Evolutionary conservation across 1,284 basidiomycete species (phyloP), one percentile per base, ranked within the genome.

Genomic region (Waitea zeae): DNA sequence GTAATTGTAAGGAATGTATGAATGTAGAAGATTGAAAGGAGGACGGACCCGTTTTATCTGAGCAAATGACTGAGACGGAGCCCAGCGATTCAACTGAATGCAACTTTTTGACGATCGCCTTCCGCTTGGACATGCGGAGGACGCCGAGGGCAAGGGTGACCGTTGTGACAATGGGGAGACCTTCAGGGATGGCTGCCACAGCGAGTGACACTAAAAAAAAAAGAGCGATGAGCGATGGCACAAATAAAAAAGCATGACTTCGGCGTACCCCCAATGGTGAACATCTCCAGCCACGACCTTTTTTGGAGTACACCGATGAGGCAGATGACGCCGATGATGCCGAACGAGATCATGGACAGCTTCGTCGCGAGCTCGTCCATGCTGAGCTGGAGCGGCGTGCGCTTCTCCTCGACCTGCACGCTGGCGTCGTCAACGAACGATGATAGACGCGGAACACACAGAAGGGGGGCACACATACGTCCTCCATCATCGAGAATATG

Each of bases 401-500:
- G 74, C 49, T 81, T 81, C 55, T 96, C 92, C 42, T 90, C 83
- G 29, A 95, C 81, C 77, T 84, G 40, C 13, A 20, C 31, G 12
- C 17, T 3, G n/a, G 5, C 31, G 17, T 7, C 15, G 15, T 9
- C 30, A 27, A 1, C 4, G 35, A 41, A 20, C 38, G 41, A 35
- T n/a, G n/a, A n/a, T n/a, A n/a, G n/a, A n/a, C n/a, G n/a, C 22
- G 22, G 7, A n/a, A 7, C 22, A n/a, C 22, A n/a, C n/a, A n/a
- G 7, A n/a, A 7, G 7, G 22, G 2, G 31, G 9, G 11, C 11
- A 29, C 5, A 59, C 77, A 40, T 43, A 87, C 84, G 49, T 95
- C 87, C 54, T 97, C 89, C 82, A 97, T 92, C 89, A 97, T 95
- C 14, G 78, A 74, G 53, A 98, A 97, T 44, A 98, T 88, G 39